Conservation (phyloP, 106 monocot species). For the Dioscorea dumetorum region DNA sequence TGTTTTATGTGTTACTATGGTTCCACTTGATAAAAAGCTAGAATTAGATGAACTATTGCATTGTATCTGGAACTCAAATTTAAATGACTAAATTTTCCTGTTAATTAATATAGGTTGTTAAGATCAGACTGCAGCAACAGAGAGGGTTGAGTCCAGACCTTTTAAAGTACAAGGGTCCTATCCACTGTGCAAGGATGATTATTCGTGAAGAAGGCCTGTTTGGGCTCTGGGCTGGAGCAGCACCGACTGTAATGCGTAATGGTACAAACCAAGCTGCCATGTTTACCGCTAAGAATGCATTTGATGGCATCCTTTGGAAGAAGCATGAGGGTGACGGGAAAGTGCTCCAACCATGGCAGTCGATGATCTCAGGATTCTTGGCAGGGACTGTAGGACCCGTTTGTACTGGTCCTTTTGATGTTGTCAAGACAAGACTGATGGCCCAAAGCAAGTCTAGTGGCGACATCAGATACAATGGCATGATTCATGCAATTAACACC, state of each 20-base stretch:
- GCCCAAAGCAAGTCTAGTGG: slow-evolving; percentile 64
- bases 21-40: no score
- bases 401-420: slow-evolving; percentile 94
- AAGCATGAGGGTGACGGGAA: slow-evolving; percentile 87
- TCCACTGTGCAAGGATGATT: slow-evolving; percentile 81
- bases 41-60: no score
- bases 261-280: slow-evolving; percentile 96
- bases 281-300: slow-evolving; percentile 88
- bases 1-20: no score
- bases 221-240: slow-evolving; percentile 89
- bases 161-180: slow-evolving; percentile 77
- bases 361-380: slow-evolving; percentile 92
- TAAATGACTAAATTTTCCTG: no score
- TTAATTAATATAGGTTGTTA: slow-evolving; percentile 61
- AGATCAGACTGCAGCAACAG: slow-evolving; percentile 92
- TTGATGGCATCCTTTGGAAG: slow-evolving; percentile 77
- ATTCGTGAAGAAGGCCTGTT: slow-evolving; percentile 73
- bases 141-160: slow-evolving; percentile 61
- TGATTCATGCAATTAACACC: slow-evolving; percentile 81
- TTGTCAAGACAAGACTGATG: slow-evolving; percentile 95
- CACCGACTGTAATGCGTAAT: slow-evolving; percentile 93
- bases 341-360: slow-evolving; percentile 91
- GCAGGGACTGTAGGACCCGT: slow-evolving; percentile 86
- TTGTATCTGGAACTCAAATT: no score
- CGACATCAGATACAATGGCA: slow-evolving; percentile 58